A percentile compares a stretch with the other conserved stretches of the same genome.
phyloP scores from a whole-genome alignment of 1,284 basidiomycete genomes.

The Tetrapyrgos nigripes region DNA sequence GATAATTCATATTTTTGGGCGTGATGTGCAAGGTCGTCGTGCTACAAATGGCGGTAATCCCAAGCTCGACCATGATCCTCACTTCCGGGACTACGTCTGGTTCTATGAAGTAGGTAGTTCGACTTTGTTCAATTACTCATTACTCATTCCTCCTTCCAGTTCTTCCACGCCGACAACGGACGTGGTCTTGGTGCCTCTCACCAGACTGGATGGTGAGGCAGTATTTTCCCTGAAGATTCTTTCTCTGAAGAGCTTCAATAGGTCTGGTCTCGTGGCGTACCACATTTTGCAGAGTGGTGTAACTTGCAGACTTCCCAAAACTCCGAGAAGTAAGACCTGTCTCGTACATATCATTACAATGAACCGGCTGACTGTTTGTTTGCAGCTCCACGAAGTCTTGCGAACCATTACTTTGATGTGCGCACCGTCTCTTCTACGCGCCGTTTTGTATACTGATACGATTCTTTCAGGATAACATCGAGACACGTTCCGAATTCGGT shows the following conservation, averaged over 20 bases:
- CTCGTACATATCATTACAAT: constrained; percentile 18
- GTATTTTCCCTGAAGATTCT: constrained; percentile 12
- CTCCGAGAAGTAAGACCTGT: constrained; percentile 76
- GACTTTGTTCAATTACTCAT: neutral
- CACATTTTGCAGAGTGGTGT: constrained; percentile 89
- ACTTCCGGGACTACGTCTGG: constrained; percentile 96
- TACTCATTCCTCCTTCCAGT: constrained; percentile 52
- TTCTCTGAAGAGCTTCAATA: constrained; percentile 29
- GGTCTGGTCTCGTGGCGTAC: constrained; percentile 93
- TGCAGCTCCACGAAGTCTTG: constrained; percentile 85
- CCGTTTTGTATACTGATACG: constrained; percentile 9
- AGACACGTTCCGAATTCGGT: constrained; percentile 72
- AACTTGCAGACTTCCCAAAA: constrained; percentile 85
- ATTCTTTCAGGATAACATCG: constrained; percentile 69
- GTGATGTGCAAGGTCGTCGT: constrained; percentile 85
- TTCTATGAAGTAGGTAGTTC: constrained; percentile 83
- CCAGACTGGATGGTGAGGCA: constrained; percentile 90
- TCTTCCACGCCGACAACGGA: constrained; percentile 95
- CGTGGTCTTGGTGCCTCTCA: constrained; percentile 95
- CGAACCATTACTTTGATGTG: constrained; percentile 94
- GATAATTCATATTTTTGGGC: constrained; percentile 95
- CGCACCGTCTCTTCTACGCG: constrained; percentile 31
- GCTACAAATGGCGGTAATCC: constrained; percentile 92
- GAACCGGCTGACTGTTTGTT: constrained; percentile 23
- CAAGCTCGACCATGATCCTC: constrained; percentile 90